phyloP scores from a whole-genome alignment of 768 basidiomycete species.

The Leccinum imitatum region DNA sequence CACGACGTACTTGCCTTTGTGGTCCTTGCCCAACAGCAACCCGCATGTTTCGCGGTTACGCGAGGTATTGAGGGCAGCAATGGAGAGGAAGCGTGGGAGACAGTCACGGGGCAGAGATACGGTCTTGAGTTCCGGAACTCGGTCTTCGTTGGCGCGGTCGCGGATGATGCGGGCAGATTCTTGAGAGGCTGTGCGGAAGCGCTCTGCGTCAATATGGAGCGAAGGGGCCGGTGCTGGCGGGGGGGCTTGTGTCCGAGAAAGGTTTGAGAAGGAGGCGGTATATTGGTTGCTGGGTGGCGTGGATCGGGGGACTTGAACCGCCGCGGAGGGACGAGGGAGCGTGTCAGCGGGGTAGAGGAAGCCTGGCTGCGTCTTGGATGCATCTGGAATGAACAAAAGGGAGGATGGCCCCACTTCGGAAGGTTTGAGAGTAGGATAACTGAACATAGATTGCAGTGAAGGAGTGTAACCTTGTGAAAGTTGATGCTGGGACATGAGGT shows the following conservation, averaged over 20 bases:
- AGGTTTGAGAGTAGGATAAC: constrained; percentile 34
- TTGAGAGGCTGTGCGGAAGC: constrained; percentile 35
- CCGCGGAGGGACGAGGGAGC: constrained; percentile 36
- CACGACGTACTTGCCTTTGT: constrained; percentile 64
- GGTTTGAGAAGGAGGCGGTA: constrained; percentile 25
- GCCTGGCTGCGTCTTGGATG: constrained; percentile 23
- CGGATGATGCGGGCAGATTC: constrained; percentile 36
- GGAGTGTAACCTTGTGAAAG: constrained; percentile 75
- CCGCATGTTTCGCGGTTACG: constrained; percentile 87
- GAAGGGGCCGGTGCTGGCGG: constrained; percentile 23
- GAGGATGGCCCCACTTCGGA: constrained; percentile 40
- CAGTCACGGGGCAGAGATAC: constrained; percentile 72
- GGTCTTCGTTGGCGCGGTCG: constrained; percentile 32
- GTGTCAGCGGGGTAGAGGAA: constrained; percentile 34
- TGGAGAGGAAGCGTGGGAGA: constrained; percentile 71
- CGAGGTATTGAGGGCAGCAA: constrained; percentile 77
- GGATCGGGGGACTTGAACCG: constrained; percentile 15
- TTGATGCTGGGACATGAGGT: constrained; percentile 80
- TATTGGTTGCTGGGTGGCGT: constrained; percentile 16
- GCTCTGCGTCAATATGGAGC: constrained; percentile 26
- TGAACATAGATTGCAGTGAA: constrained; percentile 75
- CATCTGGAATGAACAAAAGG: constrained; percentile 43
- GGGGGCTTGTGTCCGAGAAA: constrained; percentile 27
- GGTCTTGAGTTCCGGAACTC: constrained; percentile 50
- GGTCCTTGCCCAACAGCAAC: constrained; percentile 68